A percentile compares a stretch with the other conserved stretches of the same genome.
phyloP scores from a whole-genome alignment of 202 grass and related monocot species.

The Eragrostis tef region DNA sequence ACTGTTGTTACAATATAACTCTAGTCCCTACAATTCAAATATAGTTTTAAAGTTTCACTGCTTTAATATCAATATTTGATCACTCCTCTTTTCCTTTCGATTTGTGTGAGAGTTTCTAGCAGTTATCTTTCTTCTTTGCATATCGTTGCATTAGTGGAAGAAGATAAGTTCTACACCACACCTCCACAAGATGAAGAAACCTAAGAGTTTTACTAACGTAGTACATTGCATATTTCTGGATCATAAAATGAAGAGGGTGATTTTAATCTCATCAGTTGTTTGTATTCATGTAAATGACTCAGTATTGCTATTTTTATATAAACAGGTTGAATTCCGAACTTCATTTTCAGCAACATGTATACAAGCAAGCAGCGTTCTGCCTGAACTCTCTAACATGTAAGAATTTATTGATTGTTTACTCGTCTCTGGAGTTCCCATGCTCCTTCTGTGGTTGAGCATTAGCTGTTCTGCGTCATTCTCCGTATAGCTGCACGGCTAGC shows the following conservation, averaged over 20 bases:
- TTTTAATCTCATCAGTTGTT: slow-evolving; percentile 11
- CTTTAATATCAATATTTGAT: neutral
- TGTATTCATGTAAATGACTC: neutral
- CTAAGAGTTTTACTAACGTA: too few species aligned
- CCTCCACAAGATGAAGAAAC: too few species aligned
- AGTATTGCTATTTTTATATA: slow-evolving; percentile 26
- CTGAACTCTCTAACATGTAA: slow-evolving; percentile 87
- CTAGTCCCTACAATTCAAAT: slow-evolving; percentile 16
- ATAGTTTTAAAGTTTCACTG: neutral
- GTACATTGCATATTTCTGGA: neutral
- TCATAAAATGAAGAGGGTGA: neutral
- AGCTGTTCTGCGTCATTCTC: slow-evolving; percentile 1
- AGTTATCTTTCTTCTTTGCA: neutral
- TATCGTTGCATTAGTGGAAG: too few species aligned
- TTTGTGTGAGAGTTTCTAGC: neutral
- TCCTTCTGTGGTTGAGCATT: neutral
- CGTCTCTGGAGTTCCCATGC: neutral
- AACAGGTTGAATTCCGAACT: slow-evolving; percentile 90
- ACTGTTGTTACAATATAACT: neutral
- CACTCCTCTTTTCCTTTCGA: neutral
- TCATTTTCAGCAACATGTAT: slow-evolving; percentile 76
- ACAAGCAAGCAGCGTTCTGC: slow-evolving; percentile 72
- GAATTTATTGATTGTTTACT: slow-evolving; percentile 35
- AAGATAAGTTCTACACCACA: too few species aligned
- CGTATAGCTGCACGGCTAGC: slow-evolving; percentile 9